Evolutionary conservation across 257 asterid species (phyloP).

Genomic region (Schizonepeta tenuifolia): DNA sequence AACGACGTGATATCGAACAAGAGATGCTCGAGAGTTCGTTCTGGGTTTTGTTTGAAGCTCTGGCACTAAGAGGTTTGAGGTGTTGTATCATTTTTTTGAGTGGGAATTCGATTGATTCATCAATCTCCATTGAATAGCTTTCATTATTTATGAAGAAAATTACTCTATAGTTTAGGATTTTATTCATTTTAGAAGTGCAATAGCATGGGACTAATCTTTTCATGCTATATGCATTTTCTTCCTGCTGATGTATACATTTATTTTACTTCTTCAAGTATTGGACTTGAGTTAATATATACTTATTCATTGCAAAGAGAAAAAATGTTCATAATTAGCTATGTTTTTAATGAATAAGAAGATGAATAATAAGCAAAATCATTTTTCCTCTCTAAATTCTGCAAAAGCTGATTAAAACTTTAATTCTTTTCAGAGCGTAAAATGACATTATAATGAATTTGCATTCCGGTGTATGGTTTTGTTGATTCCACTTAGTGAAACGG

Average conservation of each 20-base stretch:
- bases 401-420: neutral
- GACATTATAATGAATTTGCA: neutral
- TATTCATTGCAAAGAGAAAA: neutral
- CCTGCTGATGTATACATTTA: neutral
- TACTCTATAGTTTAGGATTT: slow-evolving; percentile 22
- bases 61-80: slow-evolving; percentile 62
- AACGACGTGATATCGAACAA: slow-evolving; percentile 63
- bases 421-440: neutral
- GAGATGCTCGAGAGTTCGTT: slow-evolving; percentile 53
- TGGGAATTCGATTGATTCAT: slow-evolving; percentile 33
- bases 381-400: neutral
- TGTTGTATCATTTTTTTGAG: slow-evolving; percentile 36
- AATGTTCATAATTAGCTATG: neutral
- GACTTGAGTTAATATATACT: neutral
- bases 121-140: slow-evolving; percentile 31
- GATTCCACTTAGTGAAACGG: neutral
- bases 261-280: neutral
- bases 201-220: neutral
- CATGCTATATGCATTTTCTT: neutral
- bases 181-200: slow-evolving; percentile 15
- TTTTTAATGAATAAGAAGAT: no score
- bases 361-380: no score
- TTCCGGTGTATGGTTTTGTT: neutral
- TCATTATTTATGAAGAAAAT: slow-evolving; percentile 6
- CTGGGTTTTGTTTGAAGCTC: slow-evolving; percentile 89